Evolutionary conservation across 305 asterid genomes (phyloP).

Genomic region (Andrographis paniculata): DNA sequence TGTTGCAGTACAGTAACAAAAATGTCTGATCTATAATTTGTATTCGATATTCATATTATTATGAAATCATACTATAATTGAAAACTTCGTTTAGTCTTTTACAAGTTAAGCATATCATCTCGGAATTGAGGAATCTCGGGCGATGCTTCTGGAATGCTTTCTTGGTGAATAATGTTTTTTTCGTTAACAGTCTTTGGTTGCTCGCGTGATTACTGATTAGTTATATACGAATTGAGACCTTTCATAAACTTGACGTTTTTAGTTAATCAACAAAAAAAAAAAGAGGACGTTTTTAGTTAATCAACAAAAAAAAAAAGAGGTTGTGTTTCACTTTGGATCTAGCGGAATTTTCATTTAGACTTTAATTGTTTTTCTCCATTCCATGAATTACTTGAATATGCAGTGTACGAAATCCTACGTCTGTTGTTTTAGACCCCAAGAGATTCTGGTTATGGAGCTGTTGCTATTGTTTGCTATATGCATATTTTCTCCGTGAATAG

Average conservation of each 20-base stretch:
- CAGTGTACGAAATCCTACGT: constrained; percentile 1
- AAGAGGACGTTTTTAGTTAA: neutral
- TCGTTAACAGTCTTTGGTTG: neutral
- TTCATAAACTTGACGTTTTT: too few species aligned
- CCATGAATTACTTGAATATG: neutral
- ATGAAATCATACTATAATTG: too few species aligned
- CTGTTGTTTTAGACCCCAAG: constrained; percentile 2
- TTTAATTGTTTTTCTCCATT: neutral
- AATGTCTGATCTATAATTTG: too few species aligned
- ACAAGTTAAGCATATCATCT: neutral
- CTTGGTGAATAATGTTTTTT: neutral
- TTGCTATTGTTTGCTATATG: too few species aligned
- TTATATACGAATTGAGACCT: too few species aligned
- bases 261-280: too few species aligned
- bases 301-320: neutral
- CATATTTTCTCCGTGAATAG: too few species aligned
- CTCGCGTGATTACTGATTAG: neutral
- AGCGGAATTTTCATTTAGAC: neutral
- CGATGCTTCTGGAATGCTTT: neutral
- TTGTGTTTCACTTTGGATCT: neutral
- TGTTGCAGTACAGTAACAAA: too few species aligned
- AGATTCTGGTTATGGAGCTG: neutral
- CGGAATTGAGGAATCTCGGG: neutral
- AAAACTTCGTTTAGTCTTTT: neutral
- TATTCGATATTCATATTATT: too few species aligned